Evolutionary conservation across 2,329 filamentous ascomycete genomes (phyloP), one percentile per base, ranked within the genome.

Genomic region (Neocucurbitaria cava): DNA sequence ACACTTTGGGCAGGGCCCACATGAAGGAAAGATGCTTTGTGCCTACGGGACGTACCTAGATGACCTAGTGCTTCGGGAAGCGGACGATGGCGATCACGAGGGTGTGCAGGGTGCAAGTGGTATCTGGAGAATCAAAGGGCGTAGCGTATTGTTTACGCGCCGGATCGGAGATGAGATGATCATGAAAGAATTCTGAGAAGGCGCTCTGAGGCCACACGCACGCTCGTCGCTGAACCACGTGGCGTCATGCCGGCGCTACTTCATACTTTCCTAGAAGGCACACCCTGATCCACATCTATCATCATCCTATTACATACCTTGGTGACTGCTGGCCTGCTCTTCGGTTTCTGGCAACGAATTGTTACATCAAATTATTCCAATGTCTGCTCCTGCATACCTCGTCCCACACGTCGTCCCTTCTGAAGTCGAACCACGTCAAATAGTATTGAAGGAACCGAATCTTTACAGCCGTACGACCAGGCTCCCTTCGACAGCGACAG

Each of bases 41-140:
- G 77, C 78, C 15, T 79, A 76, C 52, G 78, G 78, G 9, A 75
- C 65, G 49, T 80, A 80, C 50, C 58, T 71, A 3, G 78, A 80
- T 54, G 64, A 72, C 33, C 55, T 80, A 8, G 62, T 76, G 1
- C 58, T 71, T 24, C 46, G 69, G 20, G 59, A 60, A 33, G 59
- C 61, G 18, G 60, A 56, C 13, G 53, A 55, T 5, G 65, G 56
- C 8, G 61, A 70, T 41, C 55, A 39, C 11, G 71, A 74, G 41
- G 70, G 70, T 11, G 66, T 73, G 31, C 64, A 64, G 23, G 76
- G 76, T 11, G 74, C 76, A 24, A 76, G 71, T 43, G 77, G 77
- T 0, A 53, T 71, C 15, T 80, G 78, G 78, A 62, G 73, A 49
- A 76, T 80, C 26, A 64, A 55, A 30, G 70, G 61, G 46, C 60